Evolutionary conservation across 176 grass and related monocot genomes (phyloP).

Genomic region (Typha latifolia): DNA sequence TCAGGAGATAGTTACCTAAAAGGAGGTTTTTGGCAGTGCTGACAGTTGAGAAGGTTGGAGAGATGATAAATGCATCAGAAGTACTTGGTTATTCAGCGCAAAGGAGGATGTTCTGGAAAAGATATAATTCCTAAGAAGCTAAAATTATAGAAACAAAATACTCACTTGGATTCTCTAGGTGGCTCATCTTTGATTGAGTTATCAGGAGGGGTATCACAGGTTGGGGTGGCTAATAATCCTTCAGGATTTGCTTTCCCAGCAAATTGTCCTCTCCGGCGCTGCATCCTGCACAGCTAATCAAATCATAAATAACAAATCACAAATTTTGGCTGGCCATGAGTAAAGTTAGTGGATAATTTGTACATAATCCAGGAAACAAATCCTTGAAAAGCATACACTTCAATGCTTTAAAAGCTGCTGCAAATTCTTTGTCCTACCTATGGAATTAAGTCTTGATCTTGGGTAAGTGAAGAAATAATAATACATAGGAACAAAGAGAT

Average conservation of each 20-base stretch:
- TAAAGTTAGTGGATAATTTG: not conserved
- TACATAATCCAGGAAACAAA: not conserved
- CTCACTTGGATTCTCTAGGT: slow-evolving; percentile 61
- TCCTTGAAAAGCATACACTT: no score
- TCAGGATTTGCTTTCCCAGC: slow-evolving; percentile 58
- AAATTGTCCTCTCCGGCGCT: slow-evolving; percentile 75
- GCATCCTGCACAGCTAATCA: slow-evolving; percentile 57
- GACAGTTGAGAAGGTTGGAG: no score
- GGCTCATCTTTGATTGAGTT: slow-evolving; percentile 37
- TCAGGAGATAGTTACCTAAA: not conserved
- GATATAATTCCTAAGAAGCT: not conserved
- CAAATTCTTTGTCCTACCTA: no score
- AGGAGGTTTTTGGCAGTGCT: not conserved
- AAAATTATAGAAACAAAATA: slow-evolving; percentile 16
- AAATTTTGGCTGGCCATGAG: not conserved
- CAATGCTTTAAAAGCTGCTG: no score
- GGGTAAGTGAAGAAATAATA: no score
- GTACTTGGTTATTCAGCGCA: not conserved
- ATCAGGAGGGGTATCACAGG: slow-evolving; percentile 34
- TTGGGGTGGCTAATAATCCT: slow-evolving; percentile 36
- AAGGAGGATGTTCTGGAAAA: not conserved
- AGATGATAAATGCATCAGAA: not conserved
- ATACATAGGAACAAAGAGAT: no score
- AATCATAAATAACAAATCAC: slow-evolving; percentile 12
- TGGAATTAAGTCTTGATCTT: no score